Evolutionary conservation across 2,329 filamentous ascomycete species (phyloP).

Genomic region (Sarocladium strictum): DNA sequence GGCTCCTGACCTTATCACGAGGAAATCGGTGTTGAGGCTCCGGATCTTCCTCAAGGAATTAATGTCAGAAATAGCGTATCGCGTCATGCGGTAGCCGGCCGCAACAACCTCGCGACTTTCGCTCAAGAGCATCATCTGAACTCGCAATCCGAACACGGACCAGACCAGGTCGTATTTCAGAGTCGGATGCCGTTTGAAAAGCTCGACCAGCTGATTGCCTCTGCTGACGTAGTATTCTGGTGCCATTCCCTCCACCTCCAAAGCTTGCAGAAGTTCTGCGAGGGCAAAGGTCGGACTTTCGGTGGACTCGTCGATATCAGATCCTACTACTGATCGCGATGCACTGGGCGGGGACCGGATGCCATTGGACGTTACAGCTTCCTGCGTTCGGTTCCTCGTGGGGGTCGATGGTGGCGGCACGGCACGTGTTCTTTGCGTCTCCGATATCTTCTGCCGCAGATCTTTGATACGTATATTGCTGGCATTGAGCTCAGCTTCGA

Average conservation of each 20-base stretch:
- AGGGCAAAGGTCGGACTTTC: slow-evolving; percentile 92
- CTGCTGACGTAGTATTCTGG: slow-evolving; percentile 94
- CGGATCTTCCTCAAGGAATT: slow-evolving; percentile 85
- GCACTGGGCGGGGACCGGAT: slow-evolving; percentile 53
- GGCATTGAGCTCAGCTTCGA: slow-evolving; percentile 84
- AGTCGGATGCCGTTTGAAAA: slow-evolving; percentile 90
- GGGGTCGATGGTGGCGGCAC: slow-evolving; percentile 43
- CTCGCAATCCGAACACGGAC: slow-evolving; percentile 87
- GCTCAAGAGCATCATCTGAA: slow-evolving; percentile 93
- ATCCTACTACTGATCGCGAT: slow-evolving; percentile 49
- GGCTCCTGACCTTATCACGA: slow-evolving; percentile 61
- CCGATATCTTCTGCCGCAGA: slow-evolving; percentile 54
- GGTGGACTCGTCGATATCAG: slow-evolving; percentile 59
- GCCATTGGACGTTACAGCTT: slow-evolving; percentile 38
- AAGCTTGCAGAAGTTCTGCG: slow-evolving; percentile 80
- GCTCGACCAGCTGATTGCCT: slow-evolving; percentile 86
- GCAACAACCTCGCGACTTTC: slow-evolving; percentile 95
- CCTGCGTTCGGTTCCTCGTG: slow-evolving; percentile 43
- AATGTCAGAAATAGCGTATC: slow-evolving; percentile 90
- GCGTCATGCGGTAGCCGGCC: slow-evolving; percentile 85
- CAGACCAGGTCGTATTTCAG: slow-evolving; percentile 96
- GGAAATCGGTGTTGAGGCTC: slow-evolving; percentile 80
- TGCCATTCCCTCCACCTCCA: slow-evolving; percentile 81
- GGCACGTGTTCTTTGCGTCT: slow-evolving; percentile 46
- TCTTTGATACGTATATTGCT: slow-evolving; percentile 70